Conservation (phyloP, 495 filamentous ascomycete species). For the Aspergillus cristatus region DNA sequence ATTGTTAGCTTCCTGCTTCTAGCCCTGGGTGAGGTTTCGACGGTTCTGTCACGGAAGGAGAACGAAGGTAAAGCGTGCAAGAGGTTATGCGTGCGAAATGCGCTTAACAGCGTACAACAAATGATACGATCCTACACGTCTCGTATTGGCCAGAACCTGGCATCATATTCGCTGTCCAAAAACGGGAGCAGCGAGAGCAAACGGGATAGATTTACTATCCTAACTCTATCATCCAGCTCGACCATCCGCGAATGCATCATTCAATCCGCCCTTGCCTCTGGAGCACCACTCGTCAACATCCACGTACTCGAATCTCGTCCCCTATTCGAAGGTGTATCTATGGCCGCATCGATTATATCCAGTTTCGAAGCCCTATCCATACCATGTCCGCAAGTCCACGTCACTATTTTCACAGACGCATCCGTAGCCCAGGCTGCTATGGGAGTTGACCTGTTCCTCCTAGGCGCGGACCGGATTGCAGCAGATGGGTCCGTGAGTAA, state of each 20-base stretch:
- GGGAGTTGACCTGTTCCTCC: slow-evolving; percentile 31
- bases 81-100: slow-evolving; percentile 2
- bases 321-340: slow-evolving; percentile 44
- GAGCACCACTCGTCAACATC: slow-evolving; percentile 25
- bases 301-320: slow-evolving; percentile 49
- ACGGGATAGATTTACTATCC: slow-evolving; percentile 19
- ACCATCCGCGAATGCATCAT: slow-evolving; percentile 27
- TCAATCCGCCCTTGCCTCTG: background rate
- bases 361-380: slow-evolving; percentile 1
- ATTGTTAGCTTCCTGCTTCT: slow-evolving; percentile 34
- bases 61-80: background rate
- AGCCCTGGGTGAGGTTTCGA: slow-evolving; percentile 17
- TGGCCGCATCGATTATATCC: slow-evolving; percentile 29
- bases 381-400: slow-evolving; percentile 3
- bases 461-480: slow-evolving; percentile 47
- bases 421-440: slow-evolving; percentile 32
- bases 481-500: slow-evolving; percentile 40
- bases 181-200: background rate
- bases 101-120: slow-evolving; percentile 7
- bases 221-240: slow-evolving; percentile 43
- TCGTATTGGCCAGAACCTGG: background rate
- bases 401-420: slow-evolving; percentile 43
- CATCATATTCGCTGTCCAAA: slow-evolving; percentile 6
- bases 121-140: background rate
- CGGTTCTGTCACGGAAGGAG: slow-evolving; percentile 5